A percentile compares a stretch with the other conserved stretches of the same genome.
phyloP scores from a whole-genome alignment of 2,329 filamentous ascomycete genomes.

The Talaromyces albobiverticillius region DNA sequence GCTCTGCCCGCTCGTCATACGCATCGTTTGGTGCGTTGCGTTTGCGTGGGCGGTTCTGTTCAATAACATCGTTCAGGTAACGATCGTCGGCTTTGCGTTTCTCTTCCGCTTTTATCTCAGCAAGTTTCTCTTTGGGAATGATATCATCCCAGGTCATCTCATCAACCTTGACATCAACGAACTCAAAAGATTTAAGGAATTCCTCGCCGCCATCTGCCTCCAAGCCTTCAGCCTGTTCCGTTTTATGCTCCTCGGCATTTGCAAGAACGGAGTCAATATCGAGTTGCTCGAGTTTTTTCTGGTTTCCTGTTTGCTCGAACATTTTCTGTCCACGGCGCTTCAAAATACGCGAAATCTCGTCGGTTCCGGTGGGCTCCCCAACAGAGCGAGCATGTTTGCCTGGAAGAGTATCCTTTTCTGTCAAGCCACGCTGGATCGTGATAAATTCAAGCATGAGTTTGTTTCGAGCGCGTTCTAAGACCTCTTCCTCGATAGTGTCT shows the following conservation, averaged over 20 bases:
- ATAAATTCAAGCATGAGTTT: conserved; percentile 97
- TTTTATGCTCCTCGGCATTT: conserved; percentile 95
- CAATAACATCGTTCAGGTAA: conserved; percentile 76
- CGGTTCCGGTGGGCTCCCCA: conserved; percentile 82
- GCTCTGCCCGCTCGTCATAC: conserved; percentile 56
- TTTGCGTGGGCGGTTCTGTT: conserved; percentile 79
- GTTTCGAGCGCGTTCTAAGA: conserved; percentile 91
- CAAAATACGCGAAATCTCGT: conserved; percentile 93
- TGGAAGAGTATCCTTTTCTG: conserved; percentile 83
- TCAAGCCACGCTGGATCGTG: conserved; percentile 94
- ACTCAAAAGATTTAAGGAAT: conserved; percentile 84
- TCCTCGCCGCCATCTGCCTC: conserved; percentile 95
- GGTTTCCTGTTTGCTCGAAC: conserved; percentile 96
- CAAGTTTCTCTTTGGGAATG: conserved; percentile 89
- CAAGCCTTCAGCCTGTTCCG: conserved; percentile 89
- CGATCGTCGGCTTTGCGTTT: conserved; percentile 78
- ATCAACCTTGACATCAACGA: conserved; percentile 93
- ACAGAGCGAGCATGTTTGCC: conserved; percentile 70
- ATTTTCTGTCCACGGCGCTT: conserved; percentile 99
- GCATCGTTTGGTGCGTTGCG: conserved; percentile 60
- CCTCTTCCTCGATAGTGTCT: conserved; percentile 97
- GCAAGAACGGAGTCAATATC: conserved; percentile 97
- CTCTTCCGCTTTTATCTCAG: conserved; percentile 84
- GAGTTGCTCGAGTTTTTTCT: conserved; percentile 92
- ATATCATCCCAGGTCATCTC: conserved; percentile 98